A percentile compares a stretch with the other conserved stretches of the same genome.
phyloP scores from a whole-genome alignment of 768 basidiomycete species.

The Sistotremastrum suecicum region DNA sequence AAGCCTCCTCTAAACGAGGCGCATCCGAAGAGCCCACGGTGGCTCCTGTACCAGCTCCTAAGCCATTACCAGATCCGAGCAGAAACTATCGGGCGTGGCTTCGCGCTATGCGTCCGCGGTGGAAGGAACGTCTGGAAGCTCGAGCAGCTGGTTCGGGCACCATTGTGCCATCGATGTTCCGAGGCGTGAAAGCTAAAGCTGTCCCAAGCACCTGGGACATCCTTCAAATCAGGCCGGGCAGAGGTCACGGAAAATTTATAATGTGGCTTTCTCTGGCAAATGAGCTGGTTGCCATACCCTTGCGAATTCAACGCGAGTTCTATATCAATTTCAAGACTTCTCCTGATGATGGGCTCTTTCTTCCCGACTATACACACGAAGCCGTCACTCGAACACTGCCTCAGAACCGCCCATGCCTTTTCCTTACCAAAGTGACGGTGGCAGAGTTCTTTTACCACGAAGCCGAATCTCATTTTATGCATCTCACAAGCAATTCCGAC shows the following conservation, averaged over 20 bases:
- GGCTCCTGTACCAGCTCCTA: too few species aligned
- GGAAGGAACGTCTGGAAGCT: conserved; percentile 48
- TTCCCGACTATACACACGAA: conserved; percentile 53
- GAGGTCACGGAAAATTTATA: conserved; percentile 60
- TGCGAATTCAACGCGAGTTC: conserved; percentile 84
- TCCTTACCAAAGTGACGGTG: conserved; percentile 75
- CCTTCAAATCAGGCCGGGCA: conserved; percentile 73
- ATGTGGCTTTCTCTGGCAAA: conserved; percentile 80
- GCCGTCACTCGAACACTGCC: conserved; percentile 70
- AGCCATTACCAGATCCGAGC: conserved; percentile 46
- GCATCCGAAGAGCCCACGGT: conserved; percentile 22
- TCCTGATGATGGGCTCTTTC: conserved; percentile 53
- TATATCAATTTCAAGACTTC: conserved; percentile 79
- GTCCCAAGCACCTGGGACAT: conserved; percentile 70
- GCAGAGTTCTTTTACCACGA: conserved; percentile 74
- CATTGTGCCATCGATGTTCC: conserved; percentile 63
- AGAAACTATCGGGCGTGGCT: conserved; percentile 67
- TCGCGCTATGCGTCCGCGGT: conserved; percentile 58
- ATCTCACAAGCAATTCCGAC: conserved; percentile 84
- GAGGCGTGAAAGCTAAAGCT: conserved; percentile 34
- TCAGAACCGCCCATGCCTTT: conserved; percentile 55
- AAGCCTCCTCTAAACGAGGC: conserved; percentile 26
- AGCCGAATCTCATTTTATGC: conserved; percentile 82
- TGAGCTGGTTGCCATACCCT: conserved; percentile 62
- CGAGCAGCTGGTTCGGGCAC: conserved; percentile 21